A percentile compares a stretch with the other conserved stretches of the same genome.
Conservation (phyloP, 164 flowering plant genomes). For the Magnolia officinalis region DNA sequence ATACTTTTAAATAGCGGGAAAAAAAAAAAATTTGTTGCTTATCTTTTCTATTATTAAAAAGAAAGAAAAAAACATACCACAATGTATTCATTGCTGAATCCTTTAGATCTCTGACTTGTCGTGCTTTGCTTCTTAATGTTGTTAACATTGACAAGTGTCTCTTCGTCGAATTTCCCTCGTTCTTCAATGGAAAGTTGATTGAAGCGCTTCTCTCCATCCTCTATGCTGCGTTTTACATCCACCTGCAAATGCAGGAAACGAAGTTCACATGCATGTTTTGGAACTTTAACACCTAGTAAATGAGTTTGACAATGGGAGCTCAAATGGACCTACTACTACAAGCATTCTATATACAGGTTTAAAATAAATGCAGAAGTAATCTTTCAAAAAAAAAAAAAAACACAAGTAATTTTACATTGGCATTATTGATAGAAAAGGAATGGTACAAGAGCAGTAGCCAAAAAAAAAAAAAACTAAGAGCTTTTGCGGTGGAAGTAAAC, state of each 20-base stretch:
- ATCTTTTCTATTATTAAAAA: too few relatives aligned
- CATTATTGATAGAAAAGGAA: too few relatives aligned
- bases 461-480: too few relatives aligned
- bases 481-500: too few relatives aligned
- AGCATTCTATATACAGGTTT: too few relatives aligned
- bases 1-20: too few relatives aligned
- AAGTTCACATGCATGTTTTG: not conserved
- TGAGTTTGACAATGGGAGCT: not conserved
- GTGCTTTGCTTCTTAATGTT: conserved; percentile 63
- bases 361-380: too few relatives aligned
- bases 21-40: too few relatives aligned
- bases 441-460: too few relatives aligned
- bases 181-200: conserved; percentile 93
- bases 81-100: conserved; percentile 87
- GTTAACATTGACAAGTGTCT: conserved; percentile 94
- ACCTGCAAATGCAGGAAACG: conserved; percentile 37
- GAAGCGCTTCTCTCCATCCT: conserved; percentile 82
- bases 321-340: not conserved
- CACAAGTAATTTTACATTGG: too few relatives aligned
- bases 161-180: conserved; percentile 93
- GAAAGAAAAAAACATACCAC: conserved; percentile 51
- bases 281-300: not conserved
- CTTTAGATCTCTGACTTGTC: conserved; percentile 45
- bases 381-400: too few relatives aligned
- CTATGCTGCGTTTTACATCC: conserved; percentile 65